Evolutionary conservation across 2,329 filamentous ascomycete species (phyloP).

Genomic region (Xylaria sp.): DNA sequence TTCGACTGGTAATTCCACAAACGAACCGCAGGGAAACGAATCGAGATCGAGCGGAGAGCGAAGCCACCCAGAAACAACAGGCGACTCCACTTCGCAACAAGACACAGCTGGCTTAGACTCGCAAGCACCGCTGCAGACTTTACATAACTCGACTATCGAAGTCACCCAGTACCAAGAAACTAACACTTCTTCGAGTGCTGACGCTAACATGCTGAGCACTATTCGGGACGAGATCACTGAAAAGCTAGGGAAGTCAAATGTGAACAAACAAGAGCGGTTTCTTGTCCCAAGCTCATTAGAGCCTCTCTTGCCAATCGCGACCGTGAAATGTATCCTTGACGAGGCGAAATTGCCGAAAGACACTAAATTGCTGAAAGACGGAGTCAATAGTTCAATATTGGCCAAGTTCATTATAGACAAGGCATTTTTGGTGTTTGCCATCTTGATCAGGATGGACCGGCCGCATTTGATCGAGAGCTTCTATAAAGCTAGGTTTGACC

Average conservation of each 20-base stretch:
- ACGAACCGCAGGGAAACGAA: background rate
- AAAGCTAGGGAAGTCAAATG: background rate
- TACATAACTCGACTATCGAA: background rate
- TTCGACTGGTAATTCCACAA: background rate
- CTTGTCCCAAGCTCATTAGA: background rate
- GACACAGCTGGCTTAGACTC: background rate
- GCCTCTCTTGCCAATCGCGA: background rate
- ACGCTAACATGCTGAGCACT: background rate
- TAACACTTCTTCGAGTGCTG: background rate
- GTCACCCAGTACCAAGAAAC: background rate
- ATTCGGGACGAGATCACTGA: background rate
- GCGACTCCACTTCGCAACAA: background rate
- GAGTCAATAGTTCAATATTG: background rate
- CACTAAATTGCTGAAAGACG: too few relatives aligned
- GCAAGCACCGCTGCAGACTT: too few relatives aligned
- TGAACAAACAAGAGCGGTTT: background rate
- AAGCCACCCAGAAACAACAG: background rate
- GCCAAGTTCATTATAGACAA: background rate
- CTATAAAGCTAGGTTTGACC: background rate
- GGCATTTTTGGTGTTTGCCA: constrained; percentile 17
- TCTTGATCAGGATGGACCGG: constrained; percentile 6
- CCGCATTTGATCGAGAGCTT: constrained; percentile 8
- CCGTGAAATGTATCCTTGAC: background rate
- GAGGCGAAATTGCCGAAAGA: too few relatives aligned
- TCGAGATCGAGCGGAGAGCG: background rate